Evolutionary conservation across 495 filamentous ascomycete genomes (phyloP), one percentile per base, ranked within the genome.

Genomic region (Penicillium verhagenii): DNA sequence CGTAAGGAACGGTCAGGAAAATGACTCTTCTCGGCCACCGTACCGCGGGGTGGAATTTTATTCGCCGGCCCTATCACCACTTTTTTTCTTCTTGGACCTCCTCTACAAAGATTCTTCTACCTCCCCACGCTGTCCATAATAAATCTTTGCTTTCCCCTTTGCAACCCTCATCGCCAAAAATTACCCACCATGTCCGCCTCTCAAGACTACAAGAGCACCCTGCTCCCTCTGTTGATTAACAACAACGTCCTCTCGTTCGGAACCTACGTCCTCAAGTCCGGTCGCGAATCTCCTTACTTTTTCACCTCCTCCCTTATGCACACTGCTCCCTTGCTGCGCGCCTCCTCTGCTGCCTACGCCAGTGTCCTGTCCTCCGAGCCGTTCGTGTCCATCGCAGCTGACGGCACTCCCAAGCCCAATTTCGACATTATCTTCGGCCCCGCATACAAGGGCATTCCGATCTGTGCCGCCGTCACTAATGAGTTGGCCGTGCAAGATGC

Each of bases 251-350:
- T 97, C 53, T 87, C 86, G 38, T 96, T 98, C 75, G 93, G 94
- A 68, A 84, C 80, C 62, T 97, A 86, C 79, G 86, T 84, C 51
- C 80, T 98, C 58, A 98, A 98, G 73, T 96, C 92, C 51, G 87
- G 88, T 60, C 91, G 94, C 58, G 81, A 85, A 64, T 96, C 91
- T 6, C 92, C 94, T n/a, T 97, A 97, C 83, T 97, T 98, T 82
- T 96, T 97, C 86, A 95, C 94, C 72, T 90, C 92, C 16, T 91
- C 90, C 28, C 82, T 87, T 60, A 91, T 97, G 76, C 87, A 92
- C 76, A 83, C 82, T 20, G 87, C 84, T 23, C 74, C 83, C 54
- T 82, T 96, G 18, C 82, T 94, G 53, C 78, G 79, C 52, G 82
- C 89, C 54, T 84, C 94, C 56, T 80, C 85, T 51, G 76, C 81